Base-by-base conservation (phyloP, 139 green algal species). In the Astrephomene gubernaculifera region DNA sequence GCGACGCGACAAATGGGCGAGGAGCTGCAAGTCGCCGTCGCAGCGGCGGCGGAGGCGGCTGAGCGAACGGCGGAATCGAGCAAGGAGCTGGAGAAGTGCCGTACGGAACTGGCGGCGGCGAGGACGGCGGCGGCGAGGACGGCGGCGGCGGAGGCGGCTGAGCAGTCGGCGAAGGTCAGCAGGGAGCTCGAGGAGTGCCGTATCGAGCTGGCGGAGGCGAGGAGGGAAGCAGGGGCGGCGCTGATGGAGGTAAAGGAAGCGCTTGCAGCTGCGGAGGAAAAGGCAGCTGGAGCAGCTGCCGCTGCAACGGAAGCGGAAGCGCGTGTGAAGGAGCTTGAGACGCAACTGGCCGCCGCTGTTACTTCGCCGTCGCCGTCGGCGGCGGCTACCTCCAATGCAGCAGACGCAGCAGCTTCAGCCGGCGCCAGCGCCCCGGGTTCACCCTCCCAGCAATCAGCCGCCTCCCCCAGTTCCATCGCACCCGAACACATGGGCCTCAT, bases 401-500 rank as follows among this genome's bases (percentile, higher is more conserved):
- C 14, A 35, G 10, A 33, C 21, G 3, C 38, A 21, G 65, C 9
- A 72, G 31, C 38, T 22, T 33, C 65, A 10, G 33, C 25, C 65
- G 3, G 65, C 33, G 31, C 3, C 75, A 22, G 22, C 54, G 9
- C 33, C 75, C 6, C n/a, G n/a, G n/a, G n/a, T n/a, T n/a, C n/a
- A n/a, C n/a, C n/a, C n/a, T n/a, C n/a, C n/a, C n/a, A n/a, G n/a
- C n/a, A n/a, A n/a, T n/a, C n/a, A n/a, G n/a, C n/a, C n/a, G n/a
- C n/a, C n/a, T n/a, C n/a, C n/a, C n/a, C n/a, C n/a, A n/a, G n/a
- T n/a, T 29, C 54, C 4, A 73, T 83, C 25, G n/a, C 76, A 19
- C 41, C 60, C 6, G 76, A 83, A 39, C 76, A 83, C 21, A 17
- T 83, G 1, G 76, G 41, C 5, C 60, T 83, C 22, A 83, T 83